Conservation (phyloP, 805 yeast genomes). For the Lipomyces yamanashiensis region DNA sequence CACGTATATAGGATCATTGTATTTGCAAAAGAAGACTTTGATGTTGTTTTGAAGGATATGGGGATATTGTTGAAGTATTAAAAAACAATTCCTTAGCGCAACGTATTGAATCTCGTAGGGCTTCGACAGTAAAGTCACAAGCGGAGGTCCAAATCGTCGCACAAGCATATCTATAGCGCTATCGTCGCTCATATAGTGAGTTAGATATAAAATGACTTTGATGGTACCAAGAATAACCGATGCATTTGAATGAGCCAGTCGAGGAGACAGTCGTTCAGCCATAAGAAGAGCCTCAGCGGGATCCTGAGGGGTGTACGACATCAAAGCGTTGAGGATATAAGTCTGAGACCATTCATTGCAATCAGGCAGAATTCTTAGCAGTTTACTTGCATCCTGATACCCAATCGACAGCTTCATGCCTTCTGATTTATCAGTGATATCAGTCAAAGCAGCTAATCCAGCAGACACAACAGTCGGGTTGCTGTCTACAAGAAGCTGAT, state of each 20-base stretch:
- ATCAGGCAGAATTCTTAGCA: slow-evolving; percentile 50
- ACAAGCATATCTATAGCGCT: slow-evolving; percentile 60
- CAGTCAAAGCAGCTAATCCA: slow-evolving; percentile 68
- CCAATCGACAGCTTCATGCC: slow-evolving; percentile 60
- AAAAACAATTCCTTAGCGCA: slow-evolving; percentile 76
- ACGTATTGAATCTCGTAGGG: slow-evolving; percentile 81
- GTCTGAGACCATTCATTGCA: slow-evolving; percentile 73
- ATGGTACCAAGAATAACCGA: slow-evolving; percentile 79
- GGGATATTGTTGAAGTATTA: slow-evolving; percentile 69
- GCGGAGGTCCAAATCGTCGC: slow-evolving; percentile 66
- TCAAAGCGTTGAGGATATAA: slow-evolving; percentile 65
- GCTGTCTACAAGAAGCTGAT: slow-evolving; percentile 59
- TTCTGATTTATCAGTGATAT: slow-evolving; percentile 62
- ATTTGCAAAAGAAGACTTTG: slow-evolving; percentile 79
- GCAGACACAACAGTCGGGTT: slow-evolving; percentile 62
- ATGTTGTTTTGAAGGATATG: slow-evolving; percentile 66
- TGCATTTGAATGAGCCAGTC: slow-evolving; percentile 78
- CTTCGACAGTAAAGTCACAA: slow-evolving; percentile 70
- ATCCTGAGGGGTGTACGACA: slow-evolving; percentile 71
- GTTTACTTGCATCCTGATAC: slow-evolving; percentile 51
- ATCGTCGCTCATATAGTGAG: slow-evolving; percentile 68
- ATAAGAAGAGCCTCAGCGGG: slow-evolving; percentile 67
- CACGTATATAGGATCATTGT: slow-evolving; percentile 83
- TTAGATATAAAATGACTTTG: slow-evolving; percentile 69
- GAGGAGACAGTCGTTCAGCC: slow-evolving; percentile 68